Evolutionary conservation across 169 alveolate genomes (phyloP), one percentile per base, ranked within the genome.

Genomic region (Cryptosporidium canis): DNA sequence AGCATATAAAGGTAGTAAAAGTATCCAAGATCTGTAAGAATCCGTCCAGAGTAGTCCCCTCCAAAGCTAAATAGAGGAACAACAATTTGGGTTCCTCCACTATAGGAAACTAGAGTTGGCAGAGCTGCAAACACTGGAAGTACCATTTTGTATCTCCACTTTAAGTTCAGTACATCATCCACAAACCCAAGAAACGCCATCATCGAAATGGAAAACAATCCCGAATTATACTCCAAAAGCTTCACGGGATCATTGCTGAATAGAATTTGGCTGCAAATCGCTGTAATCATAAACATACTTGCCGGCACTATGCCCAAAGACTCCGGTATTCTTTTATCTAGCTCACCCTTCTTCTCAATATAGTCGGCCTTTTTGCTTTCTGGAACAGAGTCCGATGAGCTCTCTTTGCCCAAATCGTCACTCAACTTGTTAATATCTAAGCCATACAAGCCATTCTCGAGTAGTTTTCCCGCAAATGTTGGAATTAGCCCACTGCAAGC

Each of bases 121-220:
- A 95, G 77, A 55, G 95, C 83, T 47, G 98, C 98, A 37, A 95
- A 90, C 61, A 92, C 92, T 8, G 99, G 99, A 31, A 95, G 90
- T 33, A 95, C 58, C 48, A 96, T 91, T 90, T 96, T 96, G 90
- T 96, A 95, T 91, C 98, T 94, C 98, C 99, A 96, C 44, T 94
- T 94, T 56, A 96, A 90, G 82, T 95, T 96, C 45, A 95, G 85
- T 31, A 95, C 96, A 90, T 96, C 99, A 90, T 96, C 99, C 47
- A 94, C 93, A 91, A 96, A 95, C 6, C 99, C 99, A 67, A 96
- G 91, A 44, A 96, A 94, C 44, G 94, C 92, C 94, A 95, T 94
- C 90, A 95, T 92, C 61, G 94, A 93, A 41, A 95, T 95, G n/a
- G 98, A 93, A 63, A 96, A 67, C 55, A 96, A 67, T 43, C 96